Evolutionary conservation across 345 rosid species (phyloP), one percentile per base, ranked within the genome.

Genomic region (Schrenkiella parvula): DNA sequence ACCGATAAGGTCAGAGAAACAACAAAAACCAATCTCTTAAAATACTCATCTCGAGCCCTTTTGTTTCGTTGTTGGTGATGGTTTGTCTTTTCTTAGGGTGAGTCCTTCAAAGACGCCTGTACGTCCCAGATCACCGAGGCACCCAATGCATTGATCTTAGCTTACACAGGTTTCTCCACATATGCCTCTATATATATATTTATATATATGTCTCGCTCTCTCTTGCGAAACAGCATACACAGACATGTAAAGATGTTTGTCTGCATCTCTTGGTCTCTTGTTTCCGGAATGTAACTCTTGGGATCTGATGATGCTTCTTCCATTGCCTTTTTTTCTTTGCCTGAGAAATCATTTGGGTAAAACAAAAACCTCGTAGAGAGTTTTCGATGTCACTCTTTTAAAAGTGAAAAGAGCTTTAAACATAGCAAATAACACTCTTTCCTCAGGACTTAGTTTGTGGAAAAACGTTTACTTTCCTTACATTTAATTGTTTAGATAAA

Each of bases 31-130:
- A 17, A 25, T 54, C 46, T 29, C 67, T 38, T 41, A 48, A 19
- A 63, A 51, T 61, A 43, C 39, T 4, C 21, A 43, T 17, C 53
- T 62, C 15, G 5, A 64, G 56, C 2, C 23, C 11, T n/a, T 37
- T 28, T 39, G 59, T 39, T 10, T 42, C 15, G 58, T 35, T 35
- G 3, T 32, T 64, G 18, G 26, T 72, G 2, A 62, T 31, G 46
- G 8, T 78, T 66, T 42, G 60, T 35, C 59, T 61, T 23, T 8
- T 64, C 39, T 46, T 84, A 92, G 98, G 91, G 91, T 92, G 52
- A 92, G 98, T 80, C 98, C 98, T 50, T 92, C 98, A n/a, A 92
- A 92, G 85, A 92, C 98, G 6, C 97, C 98, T 29, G 98, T 92
- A 70, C 88, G 98, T 71, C 98, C 96, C 0, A 96, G 97, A 4